A percentile compares a stretch with the other conserved stretches of the same genome.
Evolutionary conservation across 257 asterid genomes (phyloP).

Genomic region (Lycium barbarum): DNA sequence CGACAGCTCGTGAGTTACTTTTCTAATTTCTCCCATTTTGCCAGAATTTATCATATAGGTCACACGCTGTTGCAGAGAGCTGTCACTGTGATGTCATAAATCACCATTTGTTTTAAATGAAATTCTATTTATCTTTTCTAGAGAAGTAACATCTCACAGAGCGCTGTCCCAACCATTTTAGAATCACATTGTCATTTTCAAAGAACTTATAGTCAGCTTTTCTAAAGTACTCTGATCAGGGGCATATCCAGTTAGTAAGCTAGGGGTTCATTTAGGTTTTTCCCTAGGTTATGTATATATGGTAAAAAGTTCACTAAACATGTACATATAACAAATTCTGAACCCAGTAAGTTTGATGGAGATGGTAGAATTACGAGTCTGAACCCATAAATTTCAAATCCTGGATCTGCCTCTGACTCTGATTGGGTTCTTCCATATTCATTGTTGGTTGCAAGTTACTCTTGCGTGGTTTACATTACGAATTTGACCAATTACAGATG

Average conservation of each 20-base stretch:
- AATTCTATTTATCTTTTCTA: background rate
- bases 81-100: background rate
- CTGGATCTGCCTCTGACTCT: background rate
- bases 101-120: background rate
- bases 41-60: conserved; percentile 4
- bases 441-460: conserved; percentile 19
- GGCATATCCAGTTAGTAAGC: too few species aligned
- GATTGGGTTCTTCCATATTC: background rate
- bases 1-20: conserved; percentile 82
- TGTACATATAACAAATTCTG: too few species aligned
- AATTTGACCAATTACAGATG: conserved; percentile 4
- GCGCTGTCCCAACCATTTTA: background rate
- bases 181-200: background rate
- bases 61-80: background rate
- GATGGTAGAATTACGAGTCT: too few species aligned
- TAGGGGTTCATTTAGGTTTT: too few species aligned
- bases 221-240: background rate
- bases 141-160: background rate
- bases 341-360: too few species aligned
- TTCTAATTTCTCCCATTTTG: conserved; percentile 8
- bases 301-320: too few species aligned
- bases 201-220: background rate
- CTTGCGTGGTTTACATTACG: background rate
- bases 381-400: too few species aligned
- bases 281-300: too few species aligned